Conservation (phyloP, 768 basidiomycete species). For the Podaxis rugospora region DNA sequence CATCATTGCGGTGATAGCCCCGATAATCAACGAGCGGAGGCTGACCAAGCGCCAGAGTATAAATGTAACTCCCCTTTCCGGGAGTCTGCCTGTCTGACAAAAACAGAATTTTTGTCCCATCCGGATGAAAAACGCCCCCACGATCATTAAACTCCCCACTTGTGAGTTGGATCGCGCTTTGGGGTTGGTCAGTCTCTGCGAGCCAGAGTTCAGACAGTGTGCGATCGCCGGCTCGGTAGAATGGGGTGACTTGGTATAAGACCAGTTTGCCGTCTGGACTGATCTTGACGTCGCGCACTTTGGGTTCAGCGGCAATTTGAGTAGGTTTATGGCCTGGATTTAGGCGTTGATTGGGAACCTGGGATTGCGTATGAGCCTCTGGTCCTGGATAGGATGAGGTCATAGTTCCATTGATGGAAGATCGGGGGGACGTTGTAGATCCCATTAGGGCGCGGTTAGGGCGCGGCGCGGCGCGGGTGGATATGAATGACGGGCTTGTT, state of each 20-base stretch:
- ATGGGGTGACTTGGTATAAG: constrained; percentile 28
- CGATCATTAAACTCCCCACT: constrained; percentile 25
- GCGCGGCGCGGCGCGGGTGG: not conserved
- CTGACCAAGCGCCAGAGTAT: constrained; percentile 8
- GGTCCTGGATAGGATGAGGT: constrained; percentile 4
- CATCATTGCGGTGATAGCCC: constrained; percentile 14
- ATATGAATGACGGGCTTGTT: not conserved
- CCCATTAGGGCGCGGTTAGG: too few species aligned
- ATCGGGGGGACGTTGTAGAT: not conserved
- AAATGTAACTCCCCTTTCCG: constrained; percentile 18
- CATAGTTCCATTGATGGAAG: constrained; percentile 7
- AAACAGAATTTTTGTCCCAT: constrained; percentile 24
- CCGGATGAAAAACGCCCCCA: constrained; percentile 28
- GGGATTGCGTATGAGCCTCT: constrained; percentile 2
- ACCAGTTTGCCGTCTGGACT: constrained; percentile 25
- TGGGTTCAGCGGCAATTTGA: constrained; percentile 23
- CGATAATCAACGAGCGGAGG: constrained; percentile 6
- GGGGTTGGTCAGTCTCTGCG: constrained; percentile 21
- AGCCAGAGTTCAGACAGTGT: constrained; percentile 27
- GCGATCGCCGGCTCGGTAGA: constrained; percentile 22
- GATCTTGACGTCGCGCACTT: constrained; percentile 30
- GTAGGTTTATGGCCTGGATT: constrained; percentile 16
- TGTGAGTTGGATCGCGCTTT: constrained; percentile 24
- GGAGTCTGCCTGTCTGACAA: constrained; percentile 25
- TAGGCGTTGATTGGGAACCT: constrained; percentile 6